Percentiles rank a stretch among this genome's conserved stretches.
These are phyloP conservation scores for Naematelia aurantialba DNA, from an alignment of 768 basidiomycete species.

Conservation along the genomic window DNA sequence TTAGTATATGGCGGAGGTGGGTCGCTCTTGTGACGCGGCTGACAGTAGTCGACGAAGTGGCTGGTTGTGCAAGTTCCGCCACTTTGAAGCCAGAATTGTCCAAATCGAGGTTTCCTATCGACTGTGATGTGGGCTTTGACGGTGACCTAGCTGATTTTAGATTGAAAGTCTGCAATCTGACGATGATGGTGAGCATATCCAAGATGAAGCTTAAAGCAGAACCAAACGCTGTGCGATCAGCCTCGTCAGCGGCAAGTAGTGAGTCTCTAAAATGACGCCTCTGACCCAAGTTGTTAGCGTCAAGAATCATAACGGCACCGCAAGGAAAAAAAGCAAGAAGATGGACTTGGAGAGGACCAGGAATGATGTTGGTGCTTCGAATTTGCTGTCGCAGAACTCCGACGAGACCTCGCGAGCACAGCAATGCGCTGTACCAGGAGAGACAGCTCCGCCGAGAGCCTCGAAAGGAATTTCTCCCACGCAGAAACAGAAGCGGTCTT, in stretches of 20 bases:
- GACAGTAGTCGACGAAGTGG: conserved; percentile 63
- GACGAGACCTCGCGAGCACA: too few relatives aligned
- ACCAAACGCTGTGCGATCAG: too few relatives aligned
- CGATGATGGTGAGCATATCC: neutral
- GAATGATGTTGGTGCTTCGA: too few relatives aligned
- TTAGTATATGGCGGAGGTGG: conserved; percentile 12
- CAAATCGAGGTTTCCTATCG: conserved; percentile 6
- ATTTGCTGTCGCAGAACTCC: too few relatives aligned
- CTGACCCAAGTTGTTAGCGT: too few relatives aligned
- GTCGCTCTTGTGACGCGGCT: conserved; percentile 6
- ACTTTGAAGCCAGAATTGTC: conserved; percentile 61
- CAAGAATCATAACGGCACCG: too few relatives aligned
- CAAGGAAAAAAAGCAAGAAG: too few relatives aligned
- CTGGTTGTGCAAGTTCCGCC: conserved; percentile 60
- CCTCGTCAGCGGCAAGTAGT: too few relatives aligned
- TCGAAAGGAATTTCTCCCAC: neutral
- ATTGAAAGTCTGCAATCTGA: neutral
- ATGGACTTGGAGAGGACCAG: too few relatives aligned
- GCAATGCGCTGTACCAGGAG: too few relatives aligned
- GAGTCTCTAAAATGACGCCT: too few relatives aligned
- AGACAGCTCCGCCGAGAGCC: neutral
- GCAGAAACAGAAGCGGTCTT: neutral
- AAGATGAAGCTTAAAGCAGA: neutral
- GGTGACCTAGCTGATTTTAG: neutral
- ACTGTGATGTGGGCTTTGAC: neutral